phyloP scores from a whole-genome alignment of 768 basidiomycete species.

The Cytidiella melzeri region DNA sequence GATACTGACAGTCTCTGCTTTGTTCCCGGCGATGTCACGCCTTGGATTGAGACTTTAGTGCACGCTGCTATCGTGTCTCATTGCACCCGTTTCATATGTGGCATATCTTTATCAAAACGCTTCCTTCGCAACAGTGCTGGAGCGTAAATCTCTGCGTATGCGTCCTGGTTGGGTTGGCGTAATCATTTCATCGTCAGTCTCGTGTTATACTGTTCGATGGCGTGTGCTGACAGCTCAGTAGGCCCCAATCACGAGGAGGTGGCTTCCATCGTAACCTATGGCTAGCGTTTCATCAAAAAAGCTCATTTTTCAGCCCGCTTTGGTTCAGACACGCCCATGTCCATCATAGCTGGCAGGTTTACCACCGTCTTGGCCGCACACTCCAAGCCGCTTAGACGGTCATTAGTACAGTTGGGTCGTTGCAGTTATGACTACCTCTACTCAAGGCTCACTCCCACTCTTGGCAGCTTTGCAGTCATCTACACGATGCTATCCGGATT shows the following conservation, averaged over 20 bases:
- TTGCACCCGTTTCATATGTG: constrained; percentile 71
- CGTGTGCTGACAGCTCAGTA: too few relatives aligned
- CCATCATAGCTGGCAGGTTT: constrained; percentile 90
- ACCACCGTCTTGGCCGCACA: constrained; percentile 66
- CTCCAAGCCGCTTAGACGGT: constrained; percentile 59
- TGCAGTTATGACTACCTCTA: constrained; percentile 7
- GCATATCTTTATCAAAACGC: constrained; percentile 36
- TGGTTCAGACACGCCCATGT: constrained; percentile 89
- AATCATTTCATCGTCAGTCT: too few relatives aligned
- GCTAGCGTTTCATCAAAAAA: too few relatives aligned
- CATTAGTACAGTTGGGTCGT: constrained; percentile 45
- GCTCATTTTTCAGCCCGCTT: too few relatives aligned
- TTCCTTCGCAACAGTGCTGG: constrained; percentile 55
- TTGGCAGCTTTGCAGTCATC: constrained; percentile 74
- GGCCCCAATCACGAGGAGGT: too few relatives aligned
- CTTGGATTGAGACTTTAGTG: constrained; percentile 33
- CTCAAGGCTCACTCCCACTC: background rate
- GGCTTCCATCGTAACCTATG: too few relatives aligned
- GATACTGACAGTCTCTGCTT: too few relatives aligned
- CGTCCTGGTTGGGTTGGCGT: too few relatives aligned
- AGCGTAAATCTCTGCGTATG: constrained; percentile 35
- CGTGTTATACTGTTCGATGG: too few relatives aligned
- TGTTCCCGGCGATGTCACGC: constrained; percentile 29
- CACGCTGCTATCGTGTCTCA: constrained; percentile 45
- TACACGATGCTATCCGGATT: constrained; percentile 97